Conservation (phyloP, 805 yeast genomes). For the Crinitomyces ghanaensis region DNA sequence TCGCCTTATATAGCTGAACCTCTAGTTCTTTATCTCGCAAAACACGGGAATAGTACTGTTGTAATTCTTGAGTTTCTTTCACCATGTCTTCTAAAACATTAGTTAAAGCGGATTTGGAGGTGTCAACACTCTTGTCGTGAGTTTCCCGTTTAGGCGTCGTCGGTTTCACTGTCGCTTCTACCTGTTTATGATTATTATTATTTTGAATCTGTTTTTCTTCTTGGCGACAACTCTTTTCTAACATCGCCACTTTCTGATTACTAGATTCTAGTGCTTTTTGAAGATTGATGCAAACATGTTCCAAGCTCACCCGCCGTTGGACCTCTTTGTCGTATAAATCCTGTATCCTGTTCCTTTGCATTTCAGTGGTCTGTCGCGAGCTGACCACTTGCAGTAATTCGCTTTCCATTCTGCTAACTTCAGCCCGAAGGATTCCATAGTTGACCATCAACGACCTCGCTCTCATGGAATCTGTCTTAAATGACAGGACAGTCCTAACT, state of each 20-base stretch:
- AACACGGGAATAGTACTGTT: background rate
- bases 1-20: conserved; percentile 15
- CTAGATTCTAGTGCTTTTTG: background rate
- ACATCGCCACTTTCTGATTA: conserved; percentile 1
- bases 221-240: background rate
- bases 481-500: background rate
- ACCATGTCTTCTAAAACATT: background rate
- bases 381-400: conserved; percentile 6
- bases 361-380: conserved; percentile 2
- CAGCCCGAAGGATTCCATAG: conserved; percentile 6
- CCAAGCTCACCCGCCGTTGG: background rate
- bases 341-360: conserved; percentile 5
- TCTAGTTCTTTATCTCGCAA: conserved; percentile 13
- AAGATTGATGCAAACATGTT: conserved; percentile 2
- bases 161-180: conserved; percentile 1
- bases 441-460: conserved; percentile 1
- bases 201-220: background rate
- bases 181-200: background rate
- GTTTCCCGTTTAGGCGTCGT: background rate
- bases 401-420: conserved; percentile 6
- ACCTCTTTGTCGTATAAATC: conserved; percentile 1
- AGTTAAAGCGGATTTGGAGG: background rate
- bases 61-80: background rate
- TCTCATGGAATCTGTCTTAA: background rate
- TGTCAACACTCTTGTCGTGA: background rate